Conservation (phyloP, 768 basidiomycete species). For the Lepiota venenata region DNA sequence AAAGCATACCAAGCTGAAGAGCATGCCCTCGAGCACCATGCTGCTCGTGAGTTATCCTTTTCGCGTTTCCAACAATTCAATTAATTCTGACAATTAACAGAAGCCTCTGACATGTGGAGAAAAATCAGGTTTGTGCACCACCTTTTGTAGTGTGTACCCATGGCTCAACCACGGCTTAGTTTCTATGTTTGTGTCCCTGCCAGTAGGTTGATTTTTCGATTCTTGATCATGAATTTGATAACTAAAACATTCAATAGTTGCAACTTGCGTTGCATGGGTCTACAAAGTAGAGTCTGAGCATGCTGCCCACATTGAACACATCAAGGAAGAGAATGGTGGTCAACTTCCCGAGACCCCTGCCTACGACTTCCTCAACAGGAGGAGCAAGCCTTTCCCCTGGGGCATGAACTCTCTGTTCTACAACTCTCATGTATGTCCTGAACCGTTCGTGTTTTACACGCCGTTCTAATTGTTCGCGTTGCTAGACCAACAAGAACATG, state of each 20-base stretch:
- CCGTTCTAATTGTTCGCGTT: slow-evolving; percentile 5
- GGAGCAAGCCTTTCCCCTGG: slow-evolving; percentile 84
- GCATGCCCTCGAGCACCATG: slow-evolving; percentile 61
- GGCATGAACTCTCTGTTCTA: slow-evolving; percentile 81
- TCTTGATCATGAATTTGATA: not conserved
- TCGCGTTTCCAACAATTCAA: slow-evolving; percentile 4
- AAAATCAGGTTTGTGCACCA: slow-evolving; percentile 66
- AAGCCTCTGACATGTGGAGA: slow-evolving; percentile 79
- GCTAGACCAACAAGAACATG: slow-evolving; percentile 67
- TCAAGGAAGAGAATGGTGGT: slow-evolving; percentile 71
- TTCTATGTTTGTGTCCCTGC: slow-evolving; percentile 73
- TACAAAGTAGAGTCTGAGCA: slow-evolving; percentile 63
- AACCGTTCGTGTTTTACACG: not conserved
- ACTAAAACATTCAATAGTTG: slow-evolving; percentile 29
- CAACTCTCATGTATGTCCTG: slow-evolving; percentile 60
- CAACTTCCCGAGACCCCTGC: slow-evolving; percentile 64
- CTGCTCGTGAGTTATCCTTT: slow-evolving; percentile 42
- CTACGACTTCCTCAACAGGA: slow-evolving; percentile 77
- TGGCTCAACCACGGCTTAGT: slow-evolving; percentile 36
- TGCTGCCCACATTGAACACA: slow-evolving; percentile 63
- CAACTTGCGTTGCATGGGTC: slow-evolving; percentile 48
- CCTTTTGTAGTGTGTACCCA: not conserved
- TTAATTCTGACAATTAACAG: slow-evolving; percentile 33
- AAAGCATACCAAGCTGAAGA: slow-evolving; percentile 47
- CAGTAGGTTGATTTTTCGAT: slow-evolving; percentile 42